Conservation (phyloP, 352 stramenopile genomes). For the Globisporangium spiculum region DNA sequence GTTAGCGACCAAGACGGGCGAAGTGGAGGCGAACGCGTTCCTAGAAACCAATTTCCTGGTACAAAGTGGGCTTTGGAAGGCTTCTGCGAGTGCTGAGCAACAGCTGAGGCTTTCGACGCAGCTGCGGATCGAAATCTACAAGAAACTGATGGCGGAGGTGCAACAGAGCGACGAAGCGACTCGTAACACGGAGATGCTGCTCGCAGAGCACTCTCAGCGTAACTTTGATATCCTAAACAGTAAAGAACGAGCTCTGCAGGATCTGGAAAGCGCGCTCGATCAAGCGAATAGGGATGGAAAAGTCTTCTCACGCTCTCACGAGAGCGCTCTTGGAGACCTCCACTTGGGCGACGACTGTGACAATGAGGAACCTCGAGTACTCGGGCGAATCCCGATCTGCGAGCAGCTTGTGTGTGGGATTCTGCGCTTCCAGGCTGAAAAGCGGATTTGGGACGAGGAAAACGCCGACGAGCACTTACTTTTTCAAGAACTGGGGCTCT, state of each 20-base stretch:
- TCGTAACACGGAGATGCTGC: neutral
- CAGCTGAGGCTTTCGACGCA: conserved; percentile 12
- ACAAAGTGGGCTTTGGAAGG: conserved; percentile 13
- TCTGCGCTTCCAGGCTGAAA: neutral
- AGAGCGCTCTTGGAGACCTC: neutral
- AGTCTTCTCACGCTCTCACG: neutral
- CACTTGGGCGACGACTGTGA: neutral
- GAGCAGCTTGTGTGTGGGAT: conserved; percentile 11
- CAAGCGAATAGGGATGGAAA: neutral
- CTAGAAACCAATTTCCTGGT: conserved; percentile 12
- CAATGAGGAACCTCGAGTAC: neutral
- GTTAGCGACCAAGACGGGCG: conserved; percentile 11
- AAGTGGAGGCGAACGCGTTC: neutral
- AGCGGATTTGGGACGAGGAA: conserved; percentile 16
- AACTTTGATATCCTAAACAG: neutral
- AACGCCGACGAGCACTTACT: conserved; percentile 18
- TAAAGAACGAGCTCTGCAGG: neutral
- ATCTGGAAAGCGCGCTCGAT: neutral
- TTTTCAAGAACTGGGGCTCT: conserved; percentile 17
- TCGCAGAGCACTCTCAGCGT: conserved; percentile 3
- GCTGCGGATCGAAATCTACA: conserved; percentile 30
- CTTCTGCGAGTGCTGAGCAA: neutral
- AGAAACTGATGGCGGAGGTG: conserved; percentile 16
- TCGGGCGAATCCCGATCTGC: conserved; percentile 6
- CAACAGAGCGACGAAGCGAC: neutral